Evolutionary conservation across 352 stramenopile species (phyloP), one percentile per base, ranked within the genome.

Genomic region (Blastocystis sp.): DNA sequence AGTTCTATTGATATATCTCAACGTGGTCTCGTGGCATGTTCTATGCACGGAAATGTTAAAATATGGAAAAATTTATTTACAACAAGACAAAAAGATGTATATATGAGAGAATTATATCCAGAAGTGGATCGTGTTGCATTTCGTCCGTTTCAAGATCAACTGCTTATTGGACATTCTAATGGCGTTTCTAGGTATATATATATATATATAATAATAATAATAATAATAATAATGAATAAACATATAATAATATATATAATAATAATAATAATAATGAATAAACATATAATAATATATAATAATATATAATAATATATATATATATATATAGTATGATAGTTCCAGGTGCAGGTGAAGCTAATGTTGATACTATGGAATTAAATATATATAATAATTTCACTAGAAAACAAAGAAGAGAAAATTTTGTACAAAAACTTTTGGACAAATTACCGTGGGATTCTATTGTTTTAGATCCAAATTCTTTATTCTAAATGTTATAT

Each of bases 351-450:
- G 91, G 87, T 41, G 89, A 96, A 70, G 79, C 89, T 5, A 95
- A 95, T 76, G 88, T 95, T 34, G 91, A 98, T 70, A 91, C 86
- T 23, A 92, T 87, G 67, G 88, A 95, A 65, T 25, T 62, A n/a
- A 95, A 97, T 72, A 88, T 88, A 58, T 95, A 84, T 72, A 76
- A 93, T 68, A n/a, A n/a, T n/a, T n/a, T n/a, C n/a, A 94, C 91
- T 69, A 78, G 72, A 42, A 93, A 94, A 70, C 88, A 96, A 73
- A 76, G 87, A 65, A 79, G 87, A 40, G 88, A 96, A 75, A 79
- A 77, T 1, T 86, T 95, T 68, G 87, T 98, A 31, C 80, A 87
- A 37, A 83, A 82, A 30, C 70, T 98, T 52, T 71, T 98, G 46
- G 88, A 96, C 70, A 98, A 98, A 73, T 72, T 98, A 27, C 75